Conservation (phyloP, 169 alveolate species). For the Amoebophrya sp. region DNA sequence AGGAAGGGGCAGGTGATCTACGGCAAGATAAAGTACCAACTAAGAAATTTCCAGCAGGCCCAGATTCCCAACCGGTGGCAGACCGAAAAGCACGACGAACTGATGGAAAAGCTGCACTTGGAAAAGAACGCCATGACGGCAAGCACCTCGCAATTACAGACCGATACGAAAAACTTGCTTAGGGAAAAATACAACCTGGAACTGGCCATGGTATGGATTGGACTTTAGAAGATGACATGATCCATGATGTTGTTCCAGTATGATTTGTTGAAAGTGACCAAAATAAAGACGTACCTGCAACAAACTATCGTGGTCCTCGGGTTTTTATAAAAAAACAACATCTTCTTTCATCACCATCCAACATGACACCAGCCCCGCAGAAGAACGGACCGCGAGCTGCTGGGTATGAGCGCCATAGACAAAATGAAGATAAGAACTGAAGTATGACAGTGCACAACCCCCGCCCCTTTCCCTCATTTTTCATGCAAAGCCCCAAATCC, state of each 20-base stretch:
- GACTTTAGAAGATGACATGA: no score
- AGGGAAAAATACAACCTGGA: background rate
- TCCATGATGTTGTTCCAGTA: no score
- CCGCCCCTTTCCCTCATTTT: no score
- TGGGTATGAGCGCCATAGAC: background rate
- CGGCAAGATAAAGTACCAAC: background rate
- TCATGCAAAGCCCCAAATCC: no score
- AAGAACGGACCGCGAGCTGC: background rate
- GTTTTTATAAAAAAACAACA: no score
- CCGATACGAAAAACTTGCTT: background rate
- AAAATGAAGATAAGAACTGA: conserved; percentile 5
- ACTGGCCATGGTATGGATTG: background rate
- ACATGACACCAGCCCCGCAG: background rate
- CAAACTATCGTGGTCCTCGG: no score
- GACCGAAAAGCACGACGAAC: conserved; percentile 1
- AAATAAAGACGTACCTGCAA: no score
- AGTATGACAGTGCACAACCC: no score
- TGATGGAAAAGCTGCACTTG: background rate
- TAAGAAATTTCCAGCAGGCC: background rate
- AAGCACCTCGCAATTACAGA: background rate
- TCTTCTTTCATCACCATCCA: no score
- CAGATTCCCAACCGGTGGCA: conserved; percentile 18
- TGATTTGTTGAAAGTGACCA: no score
- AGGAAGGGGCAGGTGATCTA: conserved; percentile 15
- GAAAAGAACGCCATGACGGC: background rate